Evolutionary conservation across 768 basidiomycete species (phyloP).

Genomic region (Xerocomus brunneocitrinus): DNA sequence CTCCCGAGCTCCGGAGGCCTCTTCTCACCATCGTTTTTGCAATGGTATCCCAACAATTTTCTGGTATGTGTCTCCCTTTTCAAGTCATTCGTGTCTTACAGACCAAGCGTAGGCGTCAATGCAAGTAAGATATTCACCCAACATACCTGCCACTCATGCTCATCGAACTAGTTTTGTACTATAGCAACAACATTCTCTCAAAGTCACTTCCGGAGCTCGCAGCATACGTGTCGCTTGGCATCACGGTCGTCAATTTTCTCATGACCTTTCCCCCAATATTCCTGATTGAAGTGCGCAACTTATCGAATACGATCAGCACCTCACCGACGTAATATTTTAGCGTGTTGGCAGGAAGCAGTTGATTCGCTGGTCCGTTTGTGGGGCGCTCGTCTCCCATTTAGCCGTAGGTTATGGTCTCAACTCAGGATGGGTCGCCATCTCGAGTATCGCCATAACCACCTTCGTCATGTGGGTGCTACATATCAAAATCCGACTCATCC

Average conservation of each 20-base stretch:
- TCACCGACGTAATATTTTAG: conserved; percentile 33
- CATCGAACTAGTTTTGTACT: conserved; percentile 66
- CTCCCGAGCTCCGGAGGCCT: conserved; percentile 55
- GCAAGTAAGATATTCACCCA: conserved; percentile 43
- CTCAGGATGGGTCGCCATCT: conserved; percentile 50
- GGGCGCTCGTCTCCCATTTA: conserved; percentile 62
- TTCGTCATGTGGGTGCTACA: conserved; percentile 67
- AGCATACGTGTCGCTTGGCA: conserved; percentile 77
- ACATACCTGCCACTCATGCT: background rate
- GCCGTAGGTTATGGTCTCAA: conserved; percentile 70
- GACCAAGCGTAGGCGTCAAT: conserved; percentile 56
- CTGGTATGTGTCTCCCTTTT: conserved; percentile 42
- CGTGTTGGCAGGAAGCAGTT: conserved; percentile 69
- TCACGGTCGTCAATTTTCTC: conserved; percentile 77
- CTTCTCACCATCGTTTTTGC: conserved; percentile 62
- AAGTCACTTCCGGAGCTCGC: conserved; percentile 75
- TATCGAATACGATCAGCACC: conserved; percentile 1
- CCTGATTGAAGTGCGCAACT: conserved; percentile 64
- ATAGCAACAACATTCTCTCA: conserved; percentile 83
- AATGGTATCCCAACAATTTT: conserved; percentile 77
- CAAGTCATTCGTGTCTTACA: conserved; percentile 1
- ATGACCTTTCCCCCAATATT: conserved; percentile 79
- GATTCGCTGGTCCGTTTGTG: conserved; percentile 59
- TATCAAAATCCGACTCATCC: background rate
- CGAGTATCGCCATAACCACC: conserved; percentile 68